Base-by-base conservation (phyloP, 257 asterid genomes). In the Penstemon eatonii region DNA sequence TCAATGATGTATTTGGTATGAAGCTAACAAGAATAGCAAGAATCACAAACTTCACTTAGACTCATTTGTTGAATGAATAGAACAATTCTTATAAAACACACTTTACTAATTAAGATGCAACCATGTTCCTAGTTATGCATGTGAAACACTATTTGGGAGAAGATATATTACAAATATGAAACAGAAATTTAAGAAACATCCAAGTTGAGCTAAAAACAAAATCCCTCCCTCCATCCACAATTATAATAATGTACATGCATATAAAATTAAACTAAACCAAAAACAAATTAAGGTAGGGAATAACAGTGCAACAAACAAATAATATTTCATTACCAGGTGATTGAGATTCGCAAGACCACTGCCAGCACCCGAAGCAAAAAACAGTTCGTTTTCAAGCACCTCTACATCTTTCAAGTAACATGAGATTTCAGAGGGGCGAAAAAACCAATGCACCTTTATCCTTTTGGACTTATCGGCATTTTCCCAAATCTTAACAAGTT, bases 371-470 rank as follows among this genome's bases (percentile, higher is more conserved):
- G 90, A 77, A 7, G 96, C 98, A n/a, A 92, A 75, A 78, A 92
- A 84, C 7, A 92, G 65, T 69, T 92, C 98, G 13, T 92, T 86
- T 80, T 78, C 86, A 49, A 55, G 49, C 53, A 79, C 66, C 55
- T 69, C 39, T 8, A 57, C 76, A 69, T 79, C 86, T 39, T 52
- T 51, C 33, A 92, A 71, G 81, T 84, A 70, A 58, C 67, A 6
- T 3, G 80, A 73, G 61, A 92, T 82, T 75, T 92, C 98, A 0
- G 87, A 67, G 15, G 94, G 96, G 44, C 81, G 81, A 54, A 92
- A 92, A 83, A 86, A 90, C 98, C 98, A 92, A 0, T 90, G 98
- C 60, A 88, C 73, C 81, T 90, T 92, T 39, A 92, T 41, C 78
- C 37, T 82, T 76, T 76, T 93, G 8, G 82, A 49, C 68, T 75